Evolutionary conservation across 305 asterid genomes (phyloP).

Genomic region (Rubia peregrina): DNA sequence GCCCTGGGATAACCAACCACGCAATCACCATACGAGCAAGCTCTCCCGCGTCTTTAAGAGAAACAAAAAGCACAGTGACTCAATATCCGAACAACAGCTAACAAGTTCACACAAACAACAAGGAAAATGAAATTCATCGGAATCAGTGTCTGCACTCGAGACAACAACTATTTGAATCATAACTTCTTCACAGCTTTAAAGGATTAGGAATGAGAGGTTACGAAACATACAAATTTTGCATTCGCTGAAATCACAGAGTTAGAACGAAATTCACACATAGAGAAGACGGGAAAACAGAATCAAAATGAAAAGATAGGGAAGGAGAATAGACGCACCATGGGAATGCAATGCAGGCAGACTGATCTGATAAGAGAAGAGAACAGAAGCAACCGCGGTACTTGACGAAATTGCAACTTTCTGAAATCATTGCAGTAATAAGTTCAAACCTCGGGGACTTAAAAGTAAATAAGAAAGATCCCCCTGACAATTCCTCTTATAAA

Average conservation of each 20-base stretch:
- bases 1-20: slow-evolving; percentile 23
- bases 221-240: background rate
- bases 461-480: background rate
- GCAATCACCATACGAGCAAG: slow-evolving; percentile 28
- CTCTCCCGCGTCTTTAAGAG: slow-evolving; percentile 1
- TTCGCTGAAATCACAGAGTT: background rate
- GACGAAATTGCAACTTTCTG: background rate
- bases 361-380: background rate
- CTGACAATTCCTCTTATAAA: background rate
- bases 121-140: background rate
- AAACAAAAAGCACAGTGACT: background rate
- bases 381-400: background rate
- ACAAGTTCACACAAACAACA: background rate
- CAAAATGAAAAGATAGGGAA: background rate
- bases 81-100: background rate
- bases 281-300: background rate
- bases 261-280: background rate
- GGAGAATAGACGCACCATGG: background rate
- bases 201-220: background rate
- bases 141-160: no score
- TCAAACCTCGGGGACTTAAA: background rate
- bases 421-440: background rate
- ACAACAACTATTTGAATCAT: background rate
- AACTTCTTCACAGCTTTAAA: background rate
- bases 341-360: background rate